Percentiles rank a stretch among this genome's conserved stretches.
These are phyloP conservation scores for Rhododendron henanense DNA, from an alignment of 148 eudicot species.

Conservation along the genomic window DNA sequence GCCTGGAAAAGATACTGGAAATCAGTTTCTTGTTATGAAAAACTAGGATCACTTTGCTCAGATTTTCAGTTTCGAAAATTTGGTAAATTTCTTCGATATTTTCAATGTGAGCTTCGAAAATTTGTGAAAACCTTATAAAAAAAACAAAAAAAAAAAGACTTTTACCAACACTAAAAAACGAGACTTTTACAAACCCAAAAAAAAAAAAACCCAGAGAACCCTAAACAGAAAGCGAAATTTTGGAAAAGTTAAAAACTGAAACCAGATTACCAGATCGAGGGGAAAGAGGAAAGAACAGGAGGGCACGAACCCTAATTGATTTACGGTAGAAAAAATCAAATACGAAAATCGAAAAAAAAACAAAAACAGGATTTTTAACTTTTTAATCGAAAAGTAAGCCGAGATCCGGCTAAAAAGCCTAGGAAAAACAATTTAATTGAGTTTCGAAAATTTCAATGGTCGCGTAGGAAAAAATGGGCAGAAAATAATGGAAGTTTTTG, in stretches of 20 bases:
- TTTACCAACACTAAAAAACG: background rate
- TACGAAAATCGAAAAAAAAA: background rate
- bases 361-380: background rate
- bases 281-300: background rate
- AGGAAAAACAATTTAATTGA: background rate
- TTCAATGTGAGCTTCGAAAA: background rate
- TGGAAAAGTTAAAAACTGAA: background rate
- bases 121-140: background rate
- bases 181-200: background rate
- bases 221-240: background rate
- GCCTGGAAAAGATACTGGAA: background rate
- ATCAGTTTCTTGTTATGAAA: no score
- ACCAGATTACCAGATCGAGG: background rate
- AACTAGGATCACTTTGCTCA: background rate
- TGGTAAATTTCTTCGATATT: background rate
- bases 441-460: background rate
- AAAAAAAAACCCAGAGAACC: background rate
- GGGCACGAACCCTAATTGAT: background rate
- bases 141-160: no score
- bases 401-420: slow-evolving; percentile 4
- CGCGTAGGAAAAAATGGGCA: background rate
- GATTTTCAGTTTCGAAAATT: background rate
- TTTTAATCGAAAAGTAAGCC: background rate
- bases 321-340: background rate
- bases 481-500: background rate